Percentiles rank a stretch among this genome's conserved stretches.
These are phyloP conservation scores for Comarum palustre DNA, from an alignment of 306 rosid species.

Conservation along the genomic window DNA sequence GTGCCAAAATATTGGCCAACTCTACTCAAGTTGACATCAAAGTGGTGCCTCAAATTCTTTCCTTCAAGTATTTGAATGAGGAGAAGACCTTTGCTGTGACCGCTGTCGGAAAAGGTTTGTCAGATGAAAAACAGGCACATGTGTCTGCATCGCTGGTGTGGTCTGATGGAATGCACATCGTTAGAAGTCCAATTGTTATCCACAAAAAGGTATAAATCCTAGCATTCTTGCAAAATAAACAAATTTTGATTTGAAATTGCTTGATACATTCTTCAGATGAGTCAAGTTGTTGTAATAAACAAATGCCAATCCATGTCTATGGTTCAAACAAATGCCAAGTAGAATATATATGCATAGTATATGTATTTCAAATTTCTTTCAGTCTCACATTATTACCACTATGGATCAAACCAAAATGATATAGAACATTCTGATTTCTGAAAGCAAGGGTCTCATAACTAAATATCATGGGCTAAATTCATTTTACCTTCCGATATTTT, in stretches of 20 bases:
- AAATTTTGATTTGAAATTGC: not conserved
- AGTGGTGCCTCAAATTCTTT: constrained; percentile 19
- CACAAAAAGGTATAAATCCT: not conserved
- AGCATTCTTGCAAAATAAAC: not conserved
- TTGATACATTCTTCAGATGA: too few relatives aligned
- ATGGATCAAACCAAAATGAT: too few relatives aligned
- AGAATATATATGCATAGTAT: too few relatives aligned
- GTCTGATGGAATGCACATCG: constrained; percentile 22
- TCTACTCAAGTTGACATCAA: constrained; percentile 1
- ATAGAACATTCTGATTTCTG: too few relatives aligned
- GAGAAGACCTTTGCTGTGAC: constrained; percentile 25
- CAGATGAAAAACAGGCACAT: not conserved
- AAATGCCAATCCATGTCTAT: too few relatives aligned
- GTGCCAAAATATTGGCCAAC: not conserved
- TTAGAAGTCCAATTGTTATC: constrained; percentile 29
- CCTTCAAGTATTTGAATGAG: constrained; percentile 13
- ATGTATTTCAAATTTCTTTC: too few relatives aligned
- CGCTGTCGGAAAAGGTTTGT: not conserved
- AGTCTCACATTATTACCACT: too few relatives aligned
- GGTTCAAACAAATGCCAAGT: too few relatives aligned
- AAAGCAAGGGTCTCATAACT: too few relatives aligned
- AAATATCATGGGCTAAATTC: too few relatives aligned
- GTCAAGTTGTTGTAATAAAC: too few relatives aligned
- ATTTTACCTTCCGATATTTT: too few relatives aligned
- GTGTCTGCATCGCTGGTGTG: constrained; percentile 13